Percentiles rank a stretch among this genome's conserved stretches.
Evolutionary conservation across 164 flowering plant species (phyloP).

Genomic region (Aristolochia contorta): DNA sequence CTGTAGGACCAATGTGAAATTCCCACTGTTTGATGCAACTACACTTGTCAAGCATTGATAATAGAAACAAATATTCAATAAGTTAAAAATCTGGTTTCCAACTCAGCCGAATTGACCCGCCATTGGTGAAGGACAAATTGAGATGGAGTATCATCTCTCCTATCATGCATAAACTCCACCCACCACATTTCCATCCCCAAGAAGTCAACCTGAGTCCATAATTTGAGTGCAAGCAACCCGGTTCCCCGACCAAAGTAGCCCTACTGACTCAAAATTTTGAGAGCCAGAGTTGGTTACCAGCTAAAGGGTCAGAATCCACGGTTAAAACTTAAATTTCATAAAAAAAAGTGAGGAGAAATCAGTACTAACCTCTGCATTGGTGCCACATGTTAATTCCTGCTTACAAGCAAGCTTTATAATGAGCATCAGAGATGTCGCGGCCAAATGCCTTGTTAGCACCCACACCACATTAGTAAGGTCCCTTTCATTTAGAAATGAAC

Average conservation of each 20-base stretch:
- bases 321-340: background rate
- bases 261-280: too few relatives aligned
- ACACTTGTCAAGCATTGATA: too few relatives aligned
- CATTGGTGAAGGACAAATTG: too few relatives aligned
- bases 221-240: background rate
- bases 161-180: too few relatives aligned
- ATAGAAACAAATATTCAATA: background rate
- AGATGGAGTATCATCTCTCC: too few relatives aligned
- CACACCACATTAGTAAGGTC: constrained; percentile 38
- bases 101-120: too few relatives aligned
- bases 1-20: constrained; percentile 84
- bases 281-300: too few relatives aligned
- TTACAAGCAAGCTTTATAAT: constrained; percentile 42
- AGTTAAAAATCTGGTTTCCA: background rate
- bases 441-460: constrained; percentile 44
- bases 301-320: too few relatives aligned
- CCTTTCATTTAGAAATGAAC: constrained; percentile 13
- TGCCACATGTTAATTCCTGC: constrained; percentile 47
- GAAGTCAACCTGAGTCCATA: too few relatives aligned
- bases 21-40: constrained; percentile 54
- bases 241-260: background rate
- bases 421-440: constrained; percentile 37
- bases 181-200: too few relatives aligned
- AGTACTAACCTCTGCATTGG: constrained; percentile 41
- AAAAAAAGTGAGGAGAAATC: background rate